phyloP scores from a whole-genome alignment of 345 rosid species.

The Syzygium jambos region DNA sequence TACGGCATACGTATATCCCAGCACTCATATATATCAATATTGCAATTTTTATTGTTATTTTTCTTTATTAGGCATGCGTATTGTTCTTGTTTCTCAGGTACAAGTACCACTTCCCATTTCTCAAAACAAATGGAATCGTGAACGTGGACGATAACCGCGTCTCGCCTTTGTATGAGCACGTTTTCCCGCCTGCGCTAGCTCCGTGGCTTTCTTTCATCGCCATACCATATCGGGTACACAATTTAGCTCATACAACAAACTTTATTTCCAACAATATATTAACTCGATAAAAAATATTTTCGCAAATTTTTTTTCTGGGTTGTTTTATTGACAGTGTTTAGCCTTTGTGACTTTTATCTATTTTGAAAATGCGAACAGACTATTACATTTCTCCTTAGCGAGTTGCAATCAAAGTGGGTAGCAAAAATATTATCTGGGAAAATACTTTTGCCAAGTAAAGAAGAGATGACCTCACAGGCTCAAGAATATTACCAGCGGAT shows the following conservation, averaged over 20 bases:
- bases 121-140: background rate
- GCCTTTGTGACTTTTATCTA: background rate
- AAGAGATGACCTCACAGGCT: background rate
- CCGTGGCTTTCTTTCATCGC: constrained; percentile 6
- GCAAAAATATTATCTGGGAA: constrained; percentile 3
- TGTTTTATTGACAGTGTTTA: background rate
- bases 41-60: background rate
- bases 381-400: background rate
- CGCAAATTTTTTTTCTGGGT: background rate
- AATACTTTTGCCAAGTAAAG: background rate
- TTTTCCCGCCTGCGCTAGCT: constrained; percentile 2
- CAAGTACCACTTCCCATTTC: constrained; percentile 2
- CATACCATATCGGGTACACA: background rate
- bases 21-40: background rate
- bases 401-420: constrained; percentile 7
- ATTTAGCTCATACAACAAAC: background rate
- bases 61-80: background rate
- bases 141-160: constrained; percentile 11
- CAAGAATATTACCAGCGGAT: background rate
- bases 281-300: background rate
- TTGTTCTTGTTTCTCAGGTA: background rate
- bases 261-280: background rate
- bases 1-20: background rate
- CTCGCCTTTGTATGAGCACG: constrained; percentile 7
- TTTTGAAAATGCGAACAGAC: background rate